A percentile compares a stretch with the other conserved stretches of the same genome.
These are phyloP conservation scores for Aspergillus flavus DNA, from an alignment of 2,329 filamentous ascomycete genomes.

Conservation along the genomic window DNA sequence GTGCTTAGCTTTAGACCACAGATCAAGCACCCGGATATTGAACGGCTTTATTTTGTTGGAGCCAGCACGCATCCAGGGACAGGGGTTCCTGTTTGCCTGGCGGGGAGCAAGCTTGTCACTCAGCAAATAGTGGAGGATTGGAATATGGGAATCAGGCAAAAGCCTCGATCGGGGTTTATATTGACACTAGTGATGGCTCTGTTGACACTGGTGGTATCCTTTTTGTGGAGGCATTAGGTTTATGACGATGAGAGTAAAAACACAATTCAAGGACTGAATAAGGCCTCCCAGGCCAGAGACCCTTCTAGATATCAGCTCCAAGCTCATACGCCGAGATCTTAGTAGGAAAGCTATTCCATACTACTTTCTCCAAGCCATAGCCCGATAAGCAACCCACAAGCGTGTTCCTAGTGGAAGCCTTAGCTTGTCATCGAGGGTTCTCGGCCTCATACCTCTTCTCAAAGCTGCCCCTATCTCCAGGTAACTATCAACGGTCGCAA, in stretches of 20 bases:
- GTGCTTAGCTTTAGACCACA: conserved; percentile 37
- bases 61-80: conserved; percentile 76
- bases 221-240: neutral
- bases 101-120: conserved; percentile 19
- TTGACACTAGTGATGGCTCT: neutral
- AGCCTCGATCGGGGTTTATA: neutral
- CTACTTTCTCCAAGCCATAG: neutral
- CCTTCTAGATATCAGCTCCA: neutral
- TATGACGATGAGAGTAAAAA: neutral
- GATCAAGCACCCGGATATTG: conserved; percentile 28
- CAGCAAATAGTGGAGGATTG: conserved; percentile 1
- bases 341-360: neutral
- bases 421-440: neutral
- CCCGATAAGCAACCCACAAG: neutral
- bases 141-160: neutral
- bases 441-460: neutral
- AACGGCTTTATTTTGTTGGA: conserved; percentile 68
- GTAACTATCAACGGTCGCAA: conserved; percentile 73
- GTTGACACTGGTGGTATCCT: neutral
- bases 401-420: neutral
- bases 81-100: conserved; percentile 64
- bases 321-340: neutral
- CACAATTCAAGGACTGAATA: neutral
- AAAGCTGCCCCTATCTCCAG: conserved; percentile 66
- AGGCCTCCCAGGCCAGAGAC: neutral